Percentiles rank a stretch among this genome's conserved stretches.
phyloP scores from a whole-genome alignment of 305 asterid genomes.

The Petunia hybrid region DNA sequence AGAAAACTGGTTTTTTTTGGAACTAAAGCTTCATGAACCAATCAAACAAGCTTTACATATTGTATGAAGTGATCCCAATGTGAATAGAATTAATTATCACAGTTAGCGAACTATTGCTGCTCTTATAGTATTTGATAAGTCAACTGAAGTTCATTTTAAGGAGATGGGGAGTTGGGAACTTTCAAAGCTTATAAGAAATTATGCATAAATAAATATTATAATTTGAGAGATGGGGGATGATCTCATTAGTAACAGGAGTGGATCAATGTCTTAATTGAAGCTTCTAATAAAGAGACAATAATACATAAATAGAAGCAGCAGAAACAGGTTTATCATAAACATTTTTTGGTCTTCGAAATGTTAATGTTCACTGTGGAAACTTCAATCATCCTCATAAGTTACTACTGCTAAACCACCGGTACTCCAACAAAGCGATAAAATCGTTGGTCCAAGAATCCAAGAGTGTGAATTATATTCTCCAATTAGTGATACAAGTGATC shows the following conservation, averaged over 20 bases:
- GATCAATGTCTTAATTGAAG: neutral
- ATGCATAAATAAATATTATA: too few species aligned
- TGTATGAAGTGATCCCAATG: too few species aligned
- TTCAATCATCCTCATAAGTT: neutral
- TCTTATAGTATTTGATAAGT: too few species aligned
- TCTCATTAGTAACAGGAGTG: too few species aligned
- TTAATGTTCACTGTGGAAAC: neutral
- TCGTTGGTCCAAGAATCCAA: neutral
- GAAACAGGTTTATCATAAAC: neutral
- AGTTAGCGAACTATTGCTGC: too few species aligned
- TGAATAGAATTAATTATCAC: too few species aligned
- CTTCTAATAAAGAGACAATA: too few species aligned
- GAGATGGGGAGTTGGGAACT: neutral
- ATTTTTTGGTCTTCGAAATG: neutral
- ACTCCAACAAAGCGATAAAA: neutral
- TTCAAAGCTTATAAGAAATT: too few species aligned
- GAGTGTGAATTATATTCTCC: neutral
- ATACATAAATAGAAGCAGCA: too few species aligned
- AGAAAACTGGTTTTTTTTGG: neutral
- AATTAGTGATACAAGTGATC: neutral
- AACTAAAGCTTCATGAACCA: neutral
- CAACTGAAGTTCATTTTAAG: neutral
- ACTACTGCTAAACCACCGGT: neutral
- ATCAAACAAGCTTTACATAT: neutral
- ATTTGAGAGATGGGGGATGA: too few species aligned